Base-by-base conservation (phyloP, 2,329 filamentous ascomycete species). In the Aphanoascus verrucosus region DNA sequence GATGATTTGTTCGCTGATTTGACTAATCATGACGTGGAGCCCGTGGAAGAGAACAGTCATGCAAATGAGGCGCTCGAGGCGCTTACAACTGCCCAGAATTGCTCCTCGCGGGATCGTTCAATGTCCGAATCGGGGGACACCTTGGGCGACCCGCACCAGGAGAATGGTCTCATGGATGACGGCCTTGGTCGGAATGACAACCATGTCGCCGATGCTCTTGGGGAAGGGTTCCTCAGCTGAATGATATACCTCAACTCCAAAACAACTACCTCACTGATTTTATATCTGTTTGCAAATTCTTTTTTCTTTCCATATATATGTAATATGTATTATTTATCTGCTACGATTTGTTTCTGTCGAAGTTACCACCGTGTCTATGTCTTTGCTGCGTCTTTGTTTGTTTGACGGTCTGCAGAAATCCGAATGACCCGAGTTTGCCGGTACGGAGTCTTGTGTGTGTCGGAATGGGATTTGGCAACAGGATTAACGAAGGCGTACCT, bases 1-100 rank as follows among this genome's bases (percentile, higher is more conserved):
- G 72, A 72, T 55, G 69, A 72, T 54, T 67, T 75, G 17, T 75
- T 74, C 58, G 71, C 70, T 8, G 72, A 74, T 48, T 60, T 75
- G 53, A 74, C 71, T 1, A 72, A 73, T 51, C 69, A 73, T 55
- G 71, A 74, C 55, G 63, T 58, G 8, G 69, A 72, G 7, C 59
- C 60, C 15, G 58, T 61, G 45, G 64, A 63, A 60, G 64, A 73
- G 50, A 71, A 72, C 28, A 70, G 68, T n/a, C 72, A 75, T 59
- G 72, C 71, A 6, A 73, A 71, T 40, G 72, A 75, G 58, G 72
- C 72, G 3, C 60, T 75, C 17, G 72, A 74, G 54, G 68, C 63
- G 19, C 64, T 73, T 12, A 65, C 56, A 31, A 60, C 70, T 54
- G 70, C 67, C 23, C 67, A 67, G 56, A 68, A 68, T 41, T 65